Conservation (phyloP, 257 asterid genomes). For the Ballota nigra region DNA sequence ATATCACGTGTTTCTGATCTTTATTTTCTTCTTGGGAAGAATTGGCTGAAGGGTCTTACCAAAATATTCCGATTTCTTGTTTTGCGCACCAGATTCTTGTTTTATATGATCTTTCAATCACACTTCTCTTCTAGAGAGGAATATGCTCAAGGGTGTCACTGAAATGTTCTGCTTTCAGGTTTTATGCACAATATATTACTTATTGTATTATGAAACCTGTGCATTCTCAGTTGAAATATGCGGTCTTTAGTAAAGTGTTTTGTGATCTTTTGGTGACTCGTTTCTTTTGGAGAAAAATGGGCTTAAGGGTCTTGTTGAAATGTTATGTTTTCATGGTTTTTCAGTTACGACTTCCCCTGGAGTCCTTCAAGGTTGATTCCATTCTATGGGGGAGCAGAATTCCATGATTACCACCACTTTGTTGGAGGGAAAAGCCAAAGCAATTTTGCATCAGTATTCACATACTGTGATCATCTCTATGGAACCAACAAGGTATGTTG, state of each 20-base stretch:
- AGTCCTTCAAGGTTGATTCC: constrained; percentile 69
- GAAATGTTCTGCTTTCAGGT: neutral
- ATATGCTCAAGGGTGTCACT: too few relatives aligned
- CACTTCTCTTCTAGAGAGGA: too few relatives aligned
- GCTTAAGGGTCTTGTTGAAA: neutral
- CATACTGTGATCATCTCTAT: constrained; percentile 71
- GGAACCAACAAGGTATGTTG: constrained; percentile 68
- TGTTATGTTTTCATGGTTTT: neutral
- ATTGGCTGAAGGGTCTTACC: neutral
- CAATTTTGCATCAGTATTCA: constrained; percentile 78
- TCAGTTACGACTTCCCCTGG: constrained; percentile 79
- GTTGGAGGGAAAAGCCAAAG: constrained; percentile 73
- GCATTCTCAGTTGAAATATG: neutral
- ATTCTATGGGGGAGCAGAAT: constrained; percentile 75
- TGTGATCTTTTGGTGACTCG: neutral
- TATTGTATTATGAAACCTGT: neutral
- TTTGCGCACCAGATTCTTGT: too few relatives aligned
- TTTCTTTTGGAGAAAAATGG: neutral
- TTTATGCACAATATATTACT: neutral
- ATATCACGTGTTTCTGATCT: neutral
- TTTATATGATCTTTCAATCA: too few relatives aligned
- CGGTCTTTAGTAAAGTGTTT: neutral
- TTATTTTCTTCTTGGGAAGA: neutral
- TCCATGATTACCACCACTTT: constrained; percentile 77
- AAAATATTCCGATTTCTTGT: too few relatives aligned